Evolutionary conservation across 148 eudicot species (phyloP).

Genomic region (Talinum fruticosum): DNA sequence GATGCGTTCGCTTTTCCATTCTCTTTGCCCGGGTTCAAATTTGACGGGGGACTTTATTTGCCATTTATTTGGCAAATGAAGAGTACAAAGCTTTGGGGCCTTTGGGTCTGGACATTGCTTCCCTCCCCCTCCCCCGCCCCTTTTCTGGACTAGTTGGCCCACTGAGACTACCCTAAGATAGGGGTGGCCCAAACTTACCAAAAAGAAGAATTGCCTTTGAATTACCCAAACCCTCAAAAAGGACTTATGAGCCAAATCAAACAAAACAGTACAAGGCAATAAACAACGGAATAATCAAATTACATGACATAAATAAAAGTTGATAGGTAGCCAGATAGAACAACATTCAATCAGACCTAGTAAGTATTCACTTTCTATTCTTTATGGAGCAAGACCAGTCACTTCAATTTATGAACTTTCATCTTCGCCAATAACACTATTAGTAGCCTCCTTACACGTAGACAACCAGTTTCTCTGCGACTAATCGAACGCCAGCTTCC

Average conservation of each 20-base stretch:
- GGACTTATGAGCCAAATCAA: background rate
- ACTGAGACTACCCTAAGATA: no score
- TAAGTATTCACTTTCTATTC: no score
- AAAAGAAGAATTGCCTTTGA: no score
- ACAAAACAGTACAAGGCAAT: background rate
- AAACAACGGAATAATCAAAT: background rate
- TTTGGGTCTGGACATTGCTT: no score
- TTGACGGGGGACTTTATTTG: no score
- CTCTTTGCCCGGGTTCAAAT: no score
- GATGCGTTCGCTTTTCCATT: no score
- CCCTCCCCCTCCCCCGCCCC: no score
- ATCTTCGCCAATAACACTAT: background rate
- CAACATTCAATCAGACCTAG: background rate
- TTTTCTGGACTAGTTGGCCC: no score
- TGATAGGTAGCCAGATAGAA: background rate
- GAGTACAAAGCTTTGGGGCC: no score
- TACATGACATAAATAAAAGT: background rate
- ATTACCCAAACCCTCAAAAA: background rate
- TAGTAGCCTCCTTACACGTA: slow-evolving; percentile 27
- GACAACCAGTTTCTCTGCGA: slow-evolving; percentile 59
- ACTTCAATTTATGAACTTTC: background rate
- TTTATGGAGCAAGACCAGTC: background rate
- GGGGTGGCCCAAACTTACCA: no score
- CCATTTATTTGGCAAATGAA: no score
- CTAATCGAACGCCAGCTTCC: slow-evolving; percentile 61